Evolutionary conservation across 2,329 filamentous ascomycete genomes (phyloP).

Genomic region (Ceratocystis destructans): DNA sequence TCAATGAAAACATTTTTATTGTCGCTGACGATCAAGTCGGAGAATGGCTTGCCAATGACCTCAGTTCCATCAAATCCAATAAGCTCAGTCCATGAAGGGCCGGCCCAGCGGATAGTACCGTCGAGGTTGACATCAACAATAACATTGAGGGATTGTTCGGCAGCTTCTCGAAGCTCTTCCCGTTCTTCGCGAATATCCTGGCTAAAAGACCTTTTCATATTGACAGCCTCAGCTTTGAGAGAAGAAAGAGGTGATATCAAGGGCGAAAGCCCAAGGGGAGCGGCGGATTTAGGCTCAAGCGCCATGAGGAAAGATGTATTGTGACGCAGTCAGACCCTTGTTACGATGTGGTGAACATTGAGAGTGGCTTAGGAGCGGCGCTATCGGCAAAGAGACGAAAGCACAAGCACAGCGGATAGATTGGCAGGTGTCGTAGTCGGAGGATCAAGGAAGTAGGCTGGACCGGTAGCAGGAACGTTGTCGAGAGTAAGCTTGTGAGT

Average conservation of each 20-base stretch:
- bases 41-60: slow-evolving; percentile 63
- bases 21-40: slow-evolving; percentile 63
- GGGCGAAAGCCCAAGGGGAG: slow-evolving; percentile 11
- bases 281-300: neutral
- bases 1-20: slow-evolving; percentile 70
- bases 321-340: slow-evolving; percentile 10
- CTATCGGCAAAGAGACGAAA: slow-evolving; percentile 10
- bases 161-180: slow-evolving; percentile 85
- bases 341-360: slow-evolving; percentile 12
- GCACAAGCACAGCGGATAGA: neutral
- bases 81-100: slow-evolving; percentile 87
- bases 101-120: slow-evolving; percentile 86
- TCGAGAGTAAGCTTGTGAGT: no score
- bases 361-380: neutral
- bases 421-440: neutral
- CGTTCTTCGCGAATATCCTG: slow-evolving; percentile 86
- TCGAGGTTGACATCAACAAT: slow-evolving; percentile 90
- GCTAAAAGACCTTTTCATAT: slow-evolving; percentile 58
- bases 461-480: neutral
- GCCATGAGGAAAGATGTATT: slow-evolving; percentile 11
- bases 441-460: neutral
- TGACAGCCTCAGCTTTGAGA: slow-evolving; percentile 36
- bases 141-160: slow-evolving; percentile 90
- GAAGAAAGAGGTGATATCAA: slow-evolving; percentile 30
- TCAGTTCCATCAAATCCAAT: slow-evolving; percentile 64